phyloP scores from a whole-genome alignment of 2,329 filamentous ascomycete genomes.

The Penicillium sp. region DNA sequence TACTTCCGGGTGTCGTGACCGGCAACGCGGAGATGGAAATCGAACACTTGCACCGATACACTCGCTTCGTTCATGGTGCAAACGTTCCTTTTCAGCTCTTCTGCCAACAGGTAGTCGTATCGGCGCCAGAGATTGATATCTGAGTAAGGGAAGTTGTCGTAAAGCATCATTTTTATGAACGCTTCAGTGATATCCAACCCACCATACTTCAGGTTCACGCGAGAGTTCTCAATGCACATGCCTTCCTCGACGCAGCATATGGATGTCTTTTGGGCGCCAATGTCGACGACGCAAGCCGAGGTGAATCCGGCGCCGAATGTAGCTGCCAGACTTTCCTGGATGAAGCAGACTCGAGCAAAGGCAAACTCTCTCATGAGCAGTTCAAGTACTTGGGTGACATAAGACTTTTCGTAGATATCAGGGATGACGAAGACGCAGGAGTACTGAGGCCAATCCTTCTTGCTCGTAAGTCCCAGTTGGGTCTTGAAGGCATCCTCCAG shows the following conservation, averaged over 20 bases:
- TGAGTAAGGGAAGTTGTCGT: constrained; percentile 87
- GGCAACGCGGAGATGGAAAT: constrained; percentile 82
- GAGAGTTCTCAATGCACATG: constrained; percentile 85
- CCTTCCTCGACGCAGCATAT: constrained; percentile 96
- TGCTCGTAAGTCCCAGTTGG: constrained; percentile 69
- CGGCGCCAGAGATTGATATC: constrained; percentile 85
- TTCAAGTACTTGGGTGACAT: constrained; percentile 74
- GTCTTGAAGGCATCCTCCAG: constrained; percentile 75
- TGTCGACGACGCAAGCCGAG: constrained; percentile 86
- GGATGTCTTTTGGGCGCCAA: constrained; percentile 94
- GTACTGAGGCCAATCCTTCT: constrained; percentile 78
- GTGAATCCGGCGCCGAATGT: constrained; percentile 93
- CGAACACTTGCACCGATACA: constrained; percentile 75
- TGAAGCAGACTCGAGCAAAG: constrained; percentile 81
- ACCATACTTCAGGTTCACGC: constrained; percentile 89
- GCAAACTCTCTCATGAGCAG: constrained; percentile 83
- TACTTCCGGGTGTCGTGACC: constrained; percentile 88
- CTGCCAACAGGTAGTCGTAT: constrained; percentile 85
- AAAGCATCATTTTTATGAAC: constrained; percentile 96
- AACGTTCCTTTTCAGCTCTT: constrained; percentile 88
- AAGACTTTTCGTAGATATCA: constrained; percentile 89
- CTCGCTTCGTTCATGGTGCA: constrained; percentile 86
- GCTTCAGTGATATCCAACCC: constrained; percentile 87
- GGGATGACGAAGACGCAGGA: constrained; percentile 96
- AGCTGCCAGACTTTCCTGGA: constrained; percentile 90